phyloP scores from a whole-genome alignment of 106 monocot genomes.

The Acorus calamus region DNA sequence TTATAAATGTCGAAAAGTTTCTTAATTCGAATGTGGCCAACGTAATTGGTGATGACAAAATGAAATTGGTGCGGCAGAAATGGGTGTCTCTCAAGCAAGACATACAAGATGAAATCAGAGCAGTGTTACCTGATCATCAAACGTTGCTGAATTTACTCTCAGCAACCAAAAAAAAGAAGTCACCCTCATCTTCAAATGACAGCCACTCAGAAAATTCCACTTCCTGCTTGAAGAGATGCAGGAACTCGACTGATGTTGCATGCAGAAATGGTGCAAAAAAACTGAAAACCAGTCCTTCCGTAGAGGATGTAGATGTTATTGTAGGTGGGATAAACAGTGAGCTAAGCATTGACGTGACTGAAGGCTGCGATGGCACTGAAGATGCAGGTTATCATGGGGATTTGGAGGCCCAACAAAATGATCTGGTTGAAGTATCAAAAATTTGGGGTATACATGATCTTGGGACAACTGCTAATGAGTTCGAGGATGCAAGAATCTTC shows the following conservation, averaged over 20 bases:
- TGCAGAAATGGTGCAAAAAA: conserved; percentile 20
- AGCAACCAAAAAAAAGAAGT: no score
- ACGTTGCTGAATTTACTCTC: conserved; percentile 51
- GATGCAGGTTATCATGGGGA: conserved; percentile 6
- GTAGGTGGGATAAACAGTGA: conserved; percentile 43
- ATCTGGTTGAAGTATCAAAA: conserved; percentile 17
- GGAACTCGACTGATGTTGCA: conserved; percentile 11
- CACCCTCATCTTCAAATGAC: conserved; percentile 22
- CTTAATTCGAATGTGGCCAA: neutral
- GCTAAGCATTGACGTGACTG: conserved; percentile 6
- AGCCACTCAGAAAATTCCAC: conserved; percentile 16
- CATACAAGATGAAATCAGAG: conserved; percentile 63
- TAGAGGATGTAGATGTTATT: conserved; percentile 54
- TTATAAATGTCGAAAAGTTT: conserved; percentile 8
- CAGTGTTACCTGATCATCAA: conserved; percentile 68
- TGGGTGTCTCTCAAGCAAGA: conserved; percentile 47
- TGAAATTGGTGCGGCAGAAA: conserved; percentile 10
- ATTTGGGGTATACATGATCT: conserved; percentile 51
- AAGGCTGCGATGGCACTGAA: conserved; percentile 5
- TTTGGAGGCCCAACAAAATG: conserved; percentile 19
- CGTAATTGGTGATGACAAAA: conserved; percentile 3
- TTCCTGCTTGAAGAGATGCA: conserved; percentile 37
- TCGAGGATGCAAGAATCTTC: conserved; percentile 24
- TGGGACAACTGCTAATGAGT: conserved; percentile 7
- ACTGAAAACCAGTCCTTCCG: conserved; percentile 14